These are phyloP conservation scores for Zymoseptoria crescenta DNA, from an alignment of 2,329 filamentous ascomycete species.

Conservation along the genomic window DNA sequence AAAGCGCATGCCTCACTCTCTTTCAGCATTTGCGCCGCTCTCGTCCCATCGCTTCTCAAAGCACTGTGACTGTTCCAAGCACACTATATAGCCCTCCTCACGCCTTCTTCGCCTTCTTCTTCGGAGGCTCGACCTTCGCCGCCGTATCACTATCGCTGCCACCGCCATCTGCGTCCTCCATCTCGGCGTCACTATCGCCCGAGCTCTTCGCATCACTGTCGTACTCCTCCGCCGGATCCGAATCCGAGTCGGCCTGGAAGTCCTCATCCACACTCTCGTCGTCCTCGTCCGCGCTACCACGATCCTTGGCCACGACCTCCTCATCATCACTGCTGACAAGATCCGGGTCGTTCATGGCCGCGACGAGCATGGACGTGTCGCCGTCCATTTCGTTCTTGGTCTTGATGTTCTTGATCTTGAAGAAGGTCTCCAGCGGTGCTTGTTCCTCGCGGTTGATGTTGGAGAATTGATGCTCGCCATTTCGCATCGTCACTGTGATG, in stretches of 20 bases:
- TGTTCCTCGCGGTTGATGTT: constrained; percentile 99
- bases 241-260: constrained; percentile 86
- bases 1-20: background rate
- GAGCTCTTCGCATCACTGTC: constrained; percentile 87
- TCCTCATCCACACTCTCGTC: constrained; percentile 94
- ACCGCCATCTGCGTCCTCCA: constrained; percentile 41
- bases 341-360: constrained; percentile 68
- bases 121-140: constrained; percentile 49
- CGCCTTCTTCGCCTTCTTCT: constrained; percentile 56
- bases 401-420: constrained; percentile 88
- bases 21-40: background rate
- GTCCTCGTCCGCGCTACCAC: constrained; percentile 91
- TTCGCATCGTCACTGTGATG: constrained; percentile 86
- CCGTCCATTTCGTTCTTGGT: constrained; percentile 99
- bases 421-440: constrained; percentile 92
- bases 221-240: constrained; percentile 92
- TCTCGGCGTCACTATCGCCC: constrained; percentile 57
- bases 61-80: background rate
- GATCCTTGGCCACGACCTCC: constrained; percentile 67
- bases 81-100: background rate
- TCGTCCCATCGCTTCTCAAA: background rate
- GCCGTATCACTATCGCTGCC: constrained; percentile 43
- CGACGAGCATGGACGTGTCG: constrained; percentile 65
- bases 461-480: constrained; percentile 88
- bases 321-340: constrained; percentile 75